Evolutionary conservation across 2,329 filamentous ascomycete species (phyloP), one percentile per base, ranked within the genome.

Genomic region (Zopfia rhizophila): DNA sequence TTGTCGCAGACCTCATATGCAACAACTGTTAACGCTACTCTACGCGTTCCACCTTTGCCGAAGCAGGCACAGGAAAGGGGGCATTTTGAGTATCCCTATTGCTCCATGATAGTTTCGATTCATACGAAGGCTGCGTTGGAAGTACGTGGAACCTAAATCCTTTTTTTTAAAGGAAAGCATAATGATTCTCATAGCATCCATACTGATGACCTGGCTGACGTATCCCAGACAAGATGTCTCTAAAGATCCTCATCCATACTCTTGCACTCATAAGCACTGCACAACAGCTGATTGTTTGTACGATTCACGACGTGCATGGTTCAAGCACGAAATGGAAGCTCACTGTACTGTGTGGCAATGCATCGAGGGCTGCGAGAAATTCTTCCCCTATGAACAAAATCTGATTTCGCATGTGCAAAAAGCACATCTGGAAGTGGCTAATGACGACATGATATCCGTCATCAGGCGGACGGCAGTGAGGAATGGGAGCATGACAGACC

Each of bases 71-170:
- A 43, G n/a, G 41, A 58, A 12, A 48, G 57, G 6, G 44, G 62
- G 2, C 55, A 56, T n/a, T 71, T 63, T 36, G 56, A 68, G 42
- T 71, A 65, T 27, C 64, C 68, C 16, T 47, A 66, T 13, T 70
- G 67, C 39, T 66, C 51, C 39, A 51, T 47, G 13, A 55, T 69
- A 7, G 39, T 65, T 2, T 52, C 53, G 0, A 52, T 61, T 5
- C 48, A 55, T 13, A 58, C 48, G 4, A 43, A 24, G 19, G 14
- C 30, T 10, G 48, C 41, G n/a, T 11, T 65, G 59, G 61, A 61
- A 60, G 60, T 58, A 55, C n/a, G 45, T 51, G n/a, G n/a, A n/a
- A n/a, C n/a, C n/a, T n/a, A n/a, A n/a, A n/a, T n/a, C n/a, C n/a
- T n/a, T n/a, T n/a, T n/a, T n/a, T n/a, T n/a, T n/a, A n/a, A n/a